These are phyloP conservation scores for Scytalidium sp. DNA, from an alignment of 2,329 filamentous ascomycete species.

Conservation along the genomic window DNA sequence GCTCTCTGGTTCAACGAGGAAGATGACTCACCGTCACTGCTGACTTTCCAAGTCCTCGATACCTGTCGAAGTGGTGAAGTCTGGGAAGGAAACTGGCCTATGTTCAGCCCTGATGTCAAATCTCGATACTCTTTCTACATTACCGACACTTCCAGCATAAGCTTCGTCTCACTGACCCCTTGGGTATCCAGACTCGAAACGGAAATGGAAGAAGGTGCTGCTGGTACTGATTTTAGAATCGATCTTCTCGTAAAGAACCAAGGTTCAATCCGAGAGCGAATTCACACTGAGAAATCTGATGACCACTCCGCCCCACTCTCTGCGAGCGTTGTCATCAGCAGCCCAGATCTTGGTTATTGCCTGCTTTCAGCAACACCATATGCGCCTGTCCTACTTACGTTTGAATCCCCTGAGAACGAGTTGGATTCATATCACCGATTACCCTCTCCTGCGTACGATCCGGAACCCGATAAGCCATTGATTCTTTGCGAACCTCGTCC, in stretches of 20 bases:
- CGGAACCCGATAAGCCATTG: conserved; percentile 42
- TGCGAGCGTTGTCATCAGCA: conserved; percentile 50
- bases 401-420: conserved; percentile 55
- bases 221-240: conserved; percentile 59
- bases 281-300: conserved; percentile 52
- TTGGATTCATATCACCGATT: conserved; percentile 42
- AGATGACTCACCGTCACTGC: conserved; percentile 43
- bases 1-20: conserved; percentile 34
- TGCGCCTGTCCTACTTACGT: conserved; percentile 55
- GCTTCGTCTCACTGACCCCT: conserved; percentile 55
- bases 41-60: conserved; percentile 62
- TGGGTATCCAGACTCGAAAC: conserved; percentile 64
- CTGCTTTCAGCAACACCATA: conserved; percentile 57
- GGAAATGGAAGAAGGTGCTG: conserved; percentile 55
- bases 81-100: conserved; percentile 56
- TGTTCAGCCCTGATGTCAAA: conserved; percentile 58
- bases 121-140: conserved; percentile 63
- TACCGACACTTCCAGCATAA: conserved; percentile 59
- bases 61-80: conserved; percentile 54
- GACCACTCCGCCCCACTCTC: conserved; percentile 45
- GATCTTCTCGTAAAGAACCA: conserved; percentile 58
- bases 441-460: conserved; percentile 40
- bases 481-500: conserved; percentile 62
- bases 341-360: conserved; percentile 63
- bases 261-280: conserved; percentile 51